Percentiles rank a stretch among this genome's conserved stretches.
Conservation (phyloP, 345 rosid genomes). For the Adansonia digitata region DNA sequence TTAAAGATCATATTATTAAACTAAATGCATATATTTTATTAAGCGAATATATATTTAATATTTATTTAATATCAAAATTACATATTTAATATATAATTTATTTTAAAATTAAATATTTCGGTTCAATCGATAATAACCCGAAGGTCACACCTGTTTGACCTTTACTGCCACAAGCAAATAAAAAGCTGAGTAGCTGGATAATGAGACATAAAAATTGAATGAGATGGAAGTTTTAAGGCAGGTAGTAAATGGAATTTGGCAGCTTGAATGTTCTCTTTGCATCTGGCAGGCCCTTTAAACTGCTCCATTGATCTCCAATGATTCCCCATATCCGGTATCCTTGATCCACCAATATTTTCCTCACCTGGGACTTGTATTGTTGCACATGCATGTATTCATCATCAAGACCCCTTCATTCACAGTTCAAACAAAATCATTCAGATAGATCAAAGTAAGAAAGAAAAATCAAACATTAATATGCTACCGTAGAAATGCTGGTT, state of each 20-base stretch:
- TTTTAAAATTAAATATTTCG: too few species aligned
- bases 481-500: not conserved
- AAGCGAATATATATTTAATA: too few species aligned
- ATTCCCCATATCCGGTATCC: conserved; percentile 82
- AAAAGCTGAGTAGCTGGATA: not conserved
- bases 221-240: conserved; percentile 12
- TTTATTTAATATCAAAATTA: too few species aligned
- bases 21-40: too few species aligned
- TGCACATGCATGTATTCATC: conserved; percentile 56
- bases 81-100: too few species aligned
- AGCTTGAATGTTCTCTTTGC: conserved; percentile 82
- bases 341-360: conserved; percentile 39
- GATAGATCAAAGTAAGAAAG: not conserved
- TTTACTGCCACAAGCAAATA: not conserved
- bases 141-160: too few species aligned
- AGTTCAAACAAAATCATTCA: not conserved
- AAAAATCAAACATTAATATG: not conserved
- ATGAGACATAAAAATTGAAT: not conserved
- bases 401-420: conserved; percentile 43
- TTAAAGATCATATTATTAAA: too few species aligned
- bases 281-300: conserved; percentile 55
- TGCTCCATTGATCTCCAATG: conserved; percentile 82
- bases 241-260: conserved; percentile 74
- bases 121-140: too few species aligned
- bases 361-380: conserved; percentile 56